phyloP scores from a whole-genome alignment of 2,329 filamentous ascomycete genomes.

The Phyllosticta citribraziliensis region DNA sequence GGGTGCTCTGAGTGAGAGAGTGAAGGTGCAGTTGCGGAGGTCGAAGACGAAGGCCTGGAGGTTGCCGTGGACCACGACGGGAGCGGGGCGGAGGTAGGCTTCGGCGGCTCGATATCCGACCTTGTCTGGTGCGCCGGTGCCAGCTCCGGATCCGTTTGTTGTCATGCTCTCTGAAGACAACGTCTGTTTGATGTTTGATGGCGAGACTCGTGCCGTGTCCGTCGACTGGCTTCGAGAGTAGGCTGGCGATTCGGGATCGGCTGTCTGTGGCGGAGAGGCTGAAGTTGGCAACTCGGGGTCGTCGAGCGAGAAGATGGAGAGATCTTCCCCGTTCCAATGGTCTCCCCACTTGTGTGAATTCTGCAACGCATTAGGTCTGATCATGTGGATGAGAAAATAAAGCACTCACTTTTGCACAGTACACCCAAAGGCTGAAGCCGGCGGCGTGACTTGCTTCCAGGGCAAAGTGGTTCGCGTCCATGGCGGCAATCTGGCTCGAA shows the following conservation, averaged over 20 bases:
- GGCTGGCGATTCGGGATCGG: conserved; percentile 38
- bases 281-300: conserved; percentile 53
- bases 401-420: conserved; percentile 56
- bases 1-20: conserved; percentile 56
- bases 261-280: background rate
- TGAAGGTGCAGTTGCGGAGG: conserved; percentile 67
- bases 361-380: conserved; percentile 26
- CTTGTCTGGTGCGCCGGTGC: conserved; percentile 22
- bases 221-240: conserved; percentile 44
- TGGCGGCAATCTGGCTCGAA: conserved; percentile 78
- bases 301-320: conserved; percentile 81
- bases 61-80: conserved; percentile 63
- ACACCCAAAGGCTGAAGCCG: conserved; percentile 85
- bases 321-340: conserved; percentile 93
- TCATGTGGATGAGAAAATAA: too few species aligned
- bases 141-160: conserved; percentile 15
- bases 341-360: conserved; percentile 88
- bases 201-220: conserved; percentile 50
- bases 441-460: conserved; percentile 75
- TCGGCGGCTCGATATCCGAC: conserved; percentile 83
- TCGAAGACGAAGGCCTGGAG: conserved; percentile 71
- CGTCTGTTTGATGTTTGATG: conserved; percentile 63
- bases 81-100: conserved; percentile 80
- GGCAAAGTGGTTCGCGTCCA: conserved; percentile 94
- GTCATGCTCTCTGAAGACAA: conserved; percentile 49